Conservation (phyloP, 1,139 yeast genomes). For the Candida frijolesensis region DNA sequence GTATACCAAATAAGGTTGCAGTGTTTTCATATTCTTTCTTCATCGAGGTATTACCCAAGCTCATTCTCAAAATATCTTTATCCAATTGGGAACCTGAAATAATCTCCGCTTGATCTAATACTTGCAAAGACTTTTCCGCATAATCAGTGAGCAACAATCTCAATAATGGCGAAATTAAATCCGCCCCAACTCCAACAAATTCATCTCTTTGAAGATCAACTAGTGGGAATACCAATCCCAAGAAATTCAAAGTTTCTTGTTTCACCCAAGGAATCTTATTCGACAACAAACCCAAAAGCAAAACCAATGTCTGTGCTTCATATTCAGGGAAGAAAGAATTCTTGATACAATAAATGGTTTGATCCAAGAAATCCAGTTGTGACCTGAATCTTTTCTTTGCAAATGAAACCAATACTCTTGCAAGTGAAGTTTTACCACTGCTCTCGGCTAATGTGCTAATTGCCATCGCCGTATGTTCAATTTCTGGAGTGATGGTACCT, state of each 20-base stretch:
- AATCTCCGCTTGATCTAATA: slow-evolving; percentile 78
- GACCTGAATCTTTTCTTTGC: slow-evolving; percentile 81
- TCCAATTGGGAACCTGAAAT: slow-evolving; percentile 93
- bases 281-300: slow-evolving; percentile 75
- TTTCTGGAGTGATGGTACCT: slow-evolving; percentile 46
- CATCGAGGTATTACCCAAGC: slow-evolving; percentile 79
- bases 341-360: slow-evolving; percentile 70
- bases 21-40: slow-evolving; percentile 83
- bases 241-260: slow-evolving; percentile 72
- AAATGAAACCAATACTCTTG: slow-evolving; percentile 76
- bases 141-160: slow-evolving; percentile 81
- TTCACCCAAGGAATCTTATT: slow-evolving; percentile 81
- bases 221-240: slow-evolving; percentile 73
- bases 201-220: slow-evolving; percentile 79
- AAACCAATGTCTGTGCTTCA: slow-evolving; percentile 74
- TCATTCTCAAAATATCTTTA: slow-evolving; percentile 87
- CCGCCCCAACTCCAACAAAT: slow-evolving; percentile 92
- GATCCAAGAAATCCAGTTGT: slow-evolving; percentile 84
- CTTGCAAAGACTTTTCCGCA: slow-evolving; percentile 87
- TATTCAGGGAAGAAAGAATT: slow-evolving; percentile 71
- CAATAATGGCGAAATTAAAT: slow-evolving; percentile 84
- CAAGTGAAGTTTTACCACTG: slow-evolving; percentile 58
- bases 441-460: slow-evolving; percentile 64
- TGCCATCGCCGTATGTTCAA: slow-evolving; percentile 58
- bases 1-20: slow-evolving; percentile 91